Percentiles rank a stretch among this genome's conserved stretches.
Conservation (phyloP, 2,329 filamentous ascomycete species). For the Ophiostoma novo-ulmi region DNA sequence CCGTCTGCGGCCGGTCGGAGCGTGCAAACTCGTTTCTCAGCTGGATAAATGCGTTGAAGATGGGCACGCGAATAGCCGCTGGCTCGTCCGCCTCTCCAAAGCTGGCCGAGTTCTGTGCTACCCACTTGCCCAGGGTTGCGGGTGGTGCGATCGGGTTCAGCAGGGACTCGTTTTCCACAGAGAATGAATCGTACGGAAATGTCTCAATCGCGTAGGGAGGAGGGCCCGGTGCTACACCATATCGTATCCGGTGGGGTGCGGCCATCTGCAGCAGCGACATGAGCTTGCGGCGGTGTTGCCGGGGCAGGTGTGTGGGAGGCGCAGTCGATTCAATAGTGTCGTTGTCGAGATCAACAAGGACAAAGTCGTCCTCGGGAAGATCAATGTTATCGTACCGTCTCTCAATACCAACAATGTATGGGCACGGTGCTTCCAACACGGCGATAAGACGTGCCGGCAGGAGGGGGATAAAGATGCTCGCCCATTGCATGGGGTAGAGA, state of each 20-base stretch:
- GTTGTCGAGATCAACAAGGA: slow-evolving; percentile 87
- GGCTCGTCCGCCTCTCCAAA: slow-evolving; percentile 65
- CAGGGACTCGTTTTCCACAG: slow-evolving; percentile 75
- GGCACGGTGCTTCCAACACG: slow-evolving; percentile 88
- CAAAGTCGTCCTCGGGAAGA: slow-evolving; percentile 90
- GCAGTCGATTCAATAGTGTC: slow-evolving; percentile 83
- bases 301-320: slow-evolving; percentile 71
- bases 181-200: slow-evolving; percentile 84
- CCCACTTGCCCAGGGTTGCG: slow-evolving; percentile 76
- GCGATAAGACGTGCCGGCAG: slow-evolving; percentile 83
- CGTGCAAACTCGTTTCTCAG: slow-evolving; percentile 62
- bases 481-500: slow-evolving; percentile 87
- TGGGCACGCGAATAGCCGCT: slow-evolving; percentile 52
- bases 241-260: slow-evolving; percentile 82
- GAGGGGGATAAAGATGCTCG: slow-evolving; percentile 88
- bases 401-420: slow-evolving; percentile 95
- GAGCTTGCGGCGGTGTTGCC: slow-evolving; percentile 85
- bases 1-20: slow-evolving; percentile 72
- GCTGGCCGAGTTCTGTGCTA: slow-evolving; percentile 79
- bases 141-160: slow-evolving; percentile 67
- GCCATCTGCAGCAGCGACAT: slow-evolving; percentile 81
- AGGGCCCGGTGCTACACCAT: slow-evolving; percentile 79
- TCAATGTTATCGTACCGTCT: slow-evolving; percentile 80
- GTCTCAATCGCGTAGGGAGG: slow-evolving; percentile 90
- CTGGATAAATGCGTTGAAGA: slow-evolving; percentile 89